phyloP scores from a whole-genome alignment of 495 filamentous ascomycete genomes.

The Neurospora sp. region DNA sequence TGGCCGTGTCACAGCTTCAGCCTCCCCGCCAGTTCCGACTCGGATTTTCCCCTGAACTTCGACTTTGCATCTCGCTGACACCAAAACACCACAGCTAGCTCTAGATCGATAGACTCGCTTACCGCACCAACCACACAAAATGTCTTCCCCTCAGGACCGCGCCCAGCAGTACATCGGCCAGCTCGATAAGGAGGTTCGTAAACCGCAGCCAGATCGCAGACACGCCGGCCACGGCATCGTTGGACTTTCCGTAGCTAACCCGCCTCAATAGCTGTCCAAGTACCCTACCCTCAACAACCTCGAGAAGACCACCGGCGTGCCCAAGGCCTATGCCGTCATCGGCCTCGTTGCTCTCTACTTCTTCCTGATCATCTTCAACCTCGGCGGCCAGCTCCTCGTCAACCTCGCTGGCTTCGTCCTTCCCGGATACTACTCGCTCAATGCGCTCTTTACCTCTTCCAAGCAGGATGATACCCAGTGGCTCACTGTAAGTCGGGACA shows the following conservation, averaged over 20 bases:
- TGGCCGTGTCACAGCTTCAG: neutral
- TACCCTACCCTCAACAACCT: slow-evolving; percentile 92
- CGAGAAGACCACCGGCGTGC: slow-evolving; percentile 88
- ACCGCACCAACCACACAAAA: slow-evolving; percentile 20
- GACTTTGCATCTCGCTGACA: neutral
- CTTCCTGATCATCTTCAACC: slow-evolving; percentile 99
- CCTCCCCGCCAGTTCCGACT: slow-evolving; percentile 2
- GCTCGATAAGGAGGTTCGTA: slow-evolving; percentile 94
- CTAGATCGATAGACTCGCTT: slow-evolving; percentile 2
- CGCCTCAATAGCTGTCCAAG: slow-evolving; percentile 68
- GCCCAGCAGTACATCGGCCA: slow-evolving; percentile 78
- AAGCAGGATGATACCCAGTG: slow-evolving; percentile 90
- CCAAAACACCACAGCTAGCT: slow-evolving; percentile 3
- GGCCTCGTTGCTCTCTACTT: slow-evolving; percentile 82
- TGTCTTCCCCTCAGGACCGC: slow-evolving; percentile 80
- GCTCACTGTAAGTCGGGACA: slow-evolving; percentile 45
- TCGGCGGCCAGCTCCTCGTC: slow-evolving; percentile 90
- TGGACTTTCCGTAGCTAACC: slow-evolving; percentile 9
- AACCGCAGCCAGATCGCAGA: neutral
- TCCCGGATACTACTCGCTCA: slow-evolving; percentile 91
- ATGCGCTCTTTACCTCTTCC: slow-evolving; percentile 71
- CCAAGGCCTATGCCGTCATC: slow-evolving; percentile 92
- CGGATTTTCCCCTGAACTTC: neutral
- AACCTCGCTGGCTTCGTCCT: slow-evolving; percentile 93
- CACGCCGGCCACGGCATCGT: slow-evolving; percentile 2